These are phyloP conservation scores for Exophiala sp. DNA, from an alignment of 2,329 filamentous ascomycete genomes.

Conservation along the genomic window DNA sequence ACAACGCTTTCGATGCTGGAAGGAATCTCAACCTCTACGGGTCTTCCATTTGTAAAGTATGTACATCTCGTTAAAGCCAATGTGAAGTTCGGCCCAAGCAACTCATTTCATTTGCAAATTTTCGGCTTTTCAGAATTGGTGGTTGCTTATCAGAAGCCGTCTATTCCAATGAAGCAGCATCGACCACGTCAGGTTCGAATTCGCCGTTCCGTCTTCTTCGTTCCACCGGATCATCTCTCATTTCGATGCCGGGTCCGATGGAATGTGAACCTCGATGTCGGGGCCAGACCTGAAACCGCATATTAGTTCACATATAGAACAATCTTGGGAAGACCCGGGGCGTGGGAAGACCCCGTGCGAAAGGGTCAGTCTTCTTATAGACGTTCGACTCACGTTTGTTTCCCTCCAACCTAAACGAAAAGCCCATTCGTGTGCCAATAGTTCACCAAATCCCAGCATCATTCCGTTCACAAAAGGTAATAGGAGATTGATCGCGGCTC, in stretches of 20 bases:
- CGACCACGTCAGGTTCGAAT: slow-evolving; percentile 53
- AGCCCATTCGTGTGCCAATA: slow-evolving; percentile 93
- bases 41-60: too few species aligned
- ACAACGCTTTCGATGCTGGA: too few species aligned
- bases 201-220: slow-evolving; percentile 48
- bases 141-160: neutral
- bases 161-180: slow-evolving; percentile 67
- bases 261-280: slow-evolving; percentile 44
- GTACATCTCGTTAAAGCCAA: too few species aligned
- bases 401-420: slow-evolving; percentile 90
- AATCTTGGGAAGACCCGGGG: neutral
- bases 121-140: slow-evolving; percentile 15
- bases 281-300: slow-evolving; percentile 22
- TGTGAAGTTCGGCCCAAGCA: neutral
- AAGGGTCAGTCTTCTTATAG: neutral
- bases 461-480: slow-evolving; percentile 95
- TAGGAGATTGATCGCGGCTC: slow-evolving; percentile 91
- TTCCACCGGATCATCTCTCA: slow-evolving; percentile 63
- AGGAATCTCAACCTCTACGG: too few species aligned
- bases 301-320: neutral
- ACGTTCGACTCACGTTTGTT: slow-evolving; percentile 68
- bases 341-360: neutral
- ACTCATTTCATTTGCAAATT: slow-evolving; percentile 10
- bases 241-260: slow-evolving; percentile 78
- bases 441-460: slow-evolving; percentile 96